Percentiles rank a stretch among this genome's conserved stretches.
These are phyloP conservation scores for Arthroderma sp. DNA, from an alignment of 2,329 filamentous ascomycete genomes.

Conservation along the genomic window DNA sequence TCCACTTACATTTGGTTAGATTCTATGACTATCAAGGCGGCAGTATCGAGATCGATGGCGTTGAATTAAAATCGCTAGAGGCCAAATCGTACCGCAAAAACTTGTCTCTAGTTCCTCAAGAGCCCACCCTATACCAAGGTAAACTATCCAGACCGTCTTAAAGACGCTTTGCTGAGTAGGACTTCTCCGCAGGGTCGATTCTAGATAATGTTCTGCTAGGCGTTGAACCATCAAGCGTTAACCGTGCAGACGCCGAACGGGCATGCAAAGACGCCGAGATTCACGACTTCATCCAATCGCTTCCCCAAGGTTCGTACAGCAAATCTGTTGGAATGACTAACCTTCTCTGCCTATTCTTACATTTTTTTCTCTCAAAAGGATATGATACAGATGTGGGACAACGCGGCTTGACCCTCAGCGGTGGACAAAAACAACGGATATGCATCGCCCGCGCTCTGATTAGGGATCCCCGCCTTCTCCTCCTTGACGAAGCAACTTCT, in stretches of 20 bases:
- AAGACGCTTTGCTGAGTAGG: background rate
- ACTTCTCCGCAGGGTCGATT: constrained; percentile 17
- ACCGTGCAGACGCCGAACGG: constrained; percentile 31
- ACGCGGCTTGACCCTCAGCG: constrained; percentile 37
- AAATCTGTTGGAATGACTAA: background rate
- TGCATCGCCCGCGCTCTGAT: constrained; percentile 44
- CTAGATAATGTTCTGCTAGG: constrained; percentile 38
- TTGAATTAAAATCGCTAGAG: constrained; percentile 19
- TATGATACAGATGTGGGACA: constrained; percentile 37
- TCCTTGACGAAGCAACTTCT: constrained; percentile 48
- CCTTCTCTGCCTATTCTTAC: background rate
- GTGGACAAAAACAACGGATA: constrained; percentile 45
- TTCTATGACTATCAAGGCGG: constrained; percentile 19
- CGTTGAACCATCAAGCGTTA: constrained; percentile 20
- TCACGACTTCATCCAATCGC: constrained; percentile 39
- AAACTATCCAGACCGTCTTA: constrained; percentile 5
- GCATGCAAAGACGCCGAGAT: constrained; percentile 41
- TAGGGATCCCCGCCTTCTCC: constrained; percentile 38
- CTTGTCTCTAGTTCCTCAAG: constrained; percentile 29
- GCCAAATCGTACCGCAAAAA: constrained; percentile 18
- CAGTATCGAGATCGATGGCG: constrained; percentile 23
- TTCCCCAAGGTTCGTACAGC: constrained; percentile 31
- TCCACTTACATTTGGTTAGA: constrained; percentile 1
- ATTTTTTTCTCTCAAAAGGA: constrained; percentile 11
- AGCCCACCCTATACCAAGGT: constrained; percentile 33